Evolutionary conservation across 2,329 filamentous ascomycete species (phyloP).

Genomic region (Pseudogymnoascus sp.): DNA sequence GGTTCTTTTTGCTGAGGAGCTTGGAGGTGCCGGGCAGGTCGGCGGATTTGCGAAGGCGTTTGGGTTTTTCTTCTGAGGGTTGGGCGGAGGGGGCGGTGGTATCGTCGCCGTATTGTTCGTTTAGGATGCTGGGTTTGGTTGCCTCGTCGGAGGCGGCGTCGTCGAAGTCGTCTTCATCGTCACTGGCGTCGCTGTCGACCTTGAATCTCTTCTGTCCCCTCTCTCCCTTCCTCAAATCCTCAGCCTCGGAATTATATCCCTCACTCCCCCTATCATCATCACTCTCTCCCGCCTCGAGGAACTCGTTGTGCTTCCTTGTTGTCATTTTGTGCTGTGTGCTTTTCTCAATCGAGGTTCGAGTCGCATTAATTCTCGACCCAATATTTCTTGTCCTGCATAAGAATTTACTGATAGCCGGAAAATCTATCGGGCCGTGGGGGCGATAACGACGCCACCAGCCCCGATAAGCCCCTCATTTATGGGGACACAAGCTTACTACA

Average conservation of each 20-base stretch:
- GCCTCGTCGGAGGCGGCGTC: conserved; percentile 22
- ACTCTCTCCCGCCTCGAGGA: conserved; percentile 53
- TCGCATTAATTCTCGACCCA: neutral
- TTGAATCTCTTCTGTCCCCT: conserved; percentile 56
- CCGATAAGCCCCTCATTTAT: conserved; percentile 9
- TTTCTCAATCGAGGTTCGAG: neutral
- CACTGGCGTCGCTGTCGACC: conserved; percentile 37
- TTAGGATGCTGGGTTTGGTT: conserved; percentile 19
- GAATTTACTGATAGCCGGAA: conserved; percentile 8
- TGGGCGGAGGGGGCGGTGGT: conserved; percentile 16
- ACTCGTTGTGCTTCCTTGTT: conserved; percentile 63
- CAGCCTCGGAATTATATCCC: conserved; percentile 58
- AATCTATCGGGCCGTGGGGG: neutral
- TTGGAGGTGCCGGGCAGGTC: conserved; percentile 43
- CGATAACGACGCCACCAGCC: conserved; percentile 2
- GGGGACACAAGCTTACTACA: neutral
- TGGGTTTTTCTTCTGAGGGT: conserved; percentile 18
- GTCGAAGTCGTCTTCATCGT: conserved; percentile 27
- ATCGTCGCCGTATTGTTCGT: conserved; percentile 27
- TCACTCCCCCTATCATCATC: conserved; percentile 42
- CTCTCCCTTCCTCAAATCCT: conserved; percentile 59
- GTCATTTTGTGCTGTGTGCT: conserved; percentile 42
- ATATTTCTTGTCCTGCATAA: neutral
- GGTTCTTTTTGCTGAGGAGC: conserved; percentile 57
- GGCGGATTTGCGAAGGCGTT: conserved; percentile 22